phyloP scores from a whole-genome alignment of 495 filamentous ascomycete genomes.

The Penicillium lividum region DNA sequence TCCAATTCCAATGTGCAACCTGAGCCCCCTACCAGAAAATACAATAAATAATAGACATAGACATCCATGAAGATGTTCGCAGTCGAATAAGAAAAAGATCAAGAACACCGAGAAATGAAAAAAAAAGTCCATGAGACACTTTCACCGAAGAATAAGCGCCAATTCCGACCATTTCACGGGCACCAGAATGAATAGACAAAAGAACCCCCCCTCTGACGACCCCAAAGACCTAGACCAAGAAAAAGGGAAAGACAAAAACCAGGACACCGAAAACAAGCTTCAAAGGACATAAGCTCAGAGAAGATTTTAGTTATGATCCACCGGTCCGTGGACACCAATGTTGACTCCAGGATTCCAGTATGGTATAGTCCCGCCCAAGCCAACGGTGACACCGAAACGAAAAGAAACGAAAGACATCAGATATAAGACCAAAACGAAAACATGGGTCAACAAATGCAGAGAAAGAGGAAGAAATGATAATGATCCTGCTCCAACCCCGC shows the following conservation, averaged over 20 bases:
- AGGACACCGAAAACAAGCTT: constrained; percentile 1
- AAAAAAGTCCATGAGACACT: constrained; percentile 9
- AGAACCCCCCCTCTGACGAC: neutral
- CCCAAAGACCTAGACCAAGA: neutral
- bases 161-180: constrained; percentile 15
- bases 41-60: constrained; percentile 8
- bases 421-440: constrained; percentile 6
- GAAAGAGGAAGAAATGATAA: neutral
- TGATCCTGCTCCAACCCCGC: constrained; percentile 4
- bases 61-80: constrained; percentile 10
- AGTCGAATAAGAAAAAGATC: constrained; percentile 18
- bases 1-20: constrained; percentile 9
- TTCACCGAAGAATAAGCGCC: constrained; percentile 16
- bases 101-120: constrained; percentile 21
- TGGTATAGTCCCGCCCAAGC: constrained; percentile 14
- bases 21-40: constrained; percentile 8
- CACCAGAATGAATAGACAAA: constrained; percentile 10
- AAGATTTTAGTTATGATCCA: constrained; percentile 8
- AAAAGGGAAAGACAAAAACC: neutral
- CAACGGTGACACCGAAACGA: constrained; percentile 15
- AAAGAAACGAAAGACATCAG: constrained; percentile 9
- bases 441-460: constrained; percentile 4
- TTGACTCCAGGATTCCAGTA: constrained; percentile 7
- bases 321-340: constrained; percentile 8
- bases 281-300: neutral